Base-by-base conservation (phyloP, 345 rosid species). In the Kernera saxatilis region DNA sequence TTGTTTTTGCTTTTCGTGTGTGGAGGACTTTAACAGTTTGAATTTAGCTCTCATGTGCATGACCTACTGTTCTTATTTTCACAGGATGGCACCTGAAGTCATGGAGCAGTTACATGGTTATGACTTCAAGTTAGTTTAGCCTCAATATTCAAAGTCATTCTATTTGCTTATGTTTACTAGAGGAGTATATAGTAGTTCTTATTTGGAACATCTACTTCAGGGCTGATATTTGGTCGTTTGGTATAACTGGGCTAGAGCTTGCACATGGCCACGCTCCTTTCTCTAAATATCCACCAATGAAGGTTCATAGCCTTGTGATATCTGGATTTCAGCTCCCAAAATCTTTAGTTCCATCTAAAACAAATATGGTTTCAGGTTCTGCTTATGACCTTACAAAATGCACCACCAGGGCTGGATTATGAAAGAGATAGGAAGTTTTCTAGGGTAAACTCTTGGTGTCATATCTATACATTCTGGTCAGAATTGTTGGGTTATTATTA, bases 51-150 rank as follows among this genome's bases (percentile, higher is more conserved):
- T 46, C 67, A 23, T 71, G 29, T 46, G 53, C 12, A n/a, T 55
- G 43, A 51, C 45, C 10, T n/a, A 33, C 50, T 23, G 62, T 51
- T 57, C 48, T 36, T 67, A 17, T 63, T 23, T 64, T 79, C 69
- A 68, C 76, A 94, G 99, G 99, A 94, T 94, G 99, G 99, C 99
- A 48, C 99, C 99, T 62, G 99, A 94, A 83, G 99, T 94, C 70
- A 85, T 94, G 99, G 98, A 94, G 82, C 99, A 94, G 84, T 60
- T 94, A 60, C 96, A 89, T 60, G 99, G 99, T 68, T 94, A 94
- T 84, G 97, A 94, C 76, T 89, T 91, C 85, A 94, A 91, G 99
- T 94, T 48, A 81, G 86, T 79, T 39, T 63, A 39, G 18, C 70
- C 44, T 63, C 26, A 2, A 2, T 22, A 21, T 13, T 13, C 37